Percentiles rank a stretch among this genome's conserved stretches.
These are phyloP conservation scores for Trichoderma aggressivum DNA, from an alignment of 2,329 filamentous ascomycete genomes.

Conservation along the genomic window DNA sequence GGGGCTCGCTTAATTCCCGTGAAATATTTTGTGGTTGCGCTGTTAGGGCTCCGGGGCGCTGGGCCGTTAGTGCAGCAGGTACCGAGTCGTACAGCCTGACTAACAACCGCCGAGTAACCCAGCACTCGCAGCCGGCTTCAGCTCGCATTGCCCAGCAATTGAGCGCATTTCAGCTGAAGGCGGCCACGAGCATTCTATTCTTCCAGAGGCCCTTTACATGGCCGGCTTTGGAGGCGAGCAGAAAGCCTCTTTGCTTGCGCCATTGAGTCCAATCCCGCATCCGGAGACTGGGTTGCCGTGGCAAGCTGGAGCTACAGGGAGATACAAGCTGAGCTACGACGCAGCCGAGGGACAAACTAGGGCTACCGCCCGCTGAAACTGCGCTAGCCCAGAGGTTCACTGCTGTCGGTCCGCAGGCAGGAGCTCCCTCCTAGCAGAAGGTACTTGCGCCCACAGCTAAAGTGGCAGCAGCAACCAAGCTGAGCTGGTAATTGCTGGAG, in stretches of 20 bases:
- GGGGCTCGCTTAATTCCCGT: conserved; percentile 20
- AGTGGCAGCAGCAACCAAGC: not conserved
- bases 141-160: not conserved
- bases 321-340: conserved; percentile 18
- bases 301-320: conserved; percentile 2
- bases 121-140: not conserved
- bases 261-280: conserved; percentile 6
- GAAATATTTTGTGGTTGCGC: conserved; percentile 27
- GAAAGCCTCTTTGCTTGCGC: not conserved
- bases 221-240: not conserved
- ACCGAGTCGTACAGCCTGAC: not conserved
- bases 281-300: not conserved
- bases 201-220: not conserved
- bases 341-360: conserved; percentile 1
- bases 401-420: not conserved
- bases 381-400: not conserved
- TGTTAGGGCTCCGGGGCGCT: conserved; percentile 25
- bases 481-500: not conserved
- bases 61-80: conserved; percentile 17
- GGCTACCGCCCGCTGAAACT: conserved; percentile 12
- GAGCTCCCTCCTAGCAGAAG: not conserved
- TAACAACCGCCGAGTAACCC: not conserved
- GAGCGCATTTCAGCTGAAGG: not conserved
- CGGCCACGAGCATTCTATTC: not conserved
- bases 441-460: not conserved